Evolutionary conservation across 164 flowering plant genomes (phyloP).

Genomic region (Cinnamomum chago): DNA sequence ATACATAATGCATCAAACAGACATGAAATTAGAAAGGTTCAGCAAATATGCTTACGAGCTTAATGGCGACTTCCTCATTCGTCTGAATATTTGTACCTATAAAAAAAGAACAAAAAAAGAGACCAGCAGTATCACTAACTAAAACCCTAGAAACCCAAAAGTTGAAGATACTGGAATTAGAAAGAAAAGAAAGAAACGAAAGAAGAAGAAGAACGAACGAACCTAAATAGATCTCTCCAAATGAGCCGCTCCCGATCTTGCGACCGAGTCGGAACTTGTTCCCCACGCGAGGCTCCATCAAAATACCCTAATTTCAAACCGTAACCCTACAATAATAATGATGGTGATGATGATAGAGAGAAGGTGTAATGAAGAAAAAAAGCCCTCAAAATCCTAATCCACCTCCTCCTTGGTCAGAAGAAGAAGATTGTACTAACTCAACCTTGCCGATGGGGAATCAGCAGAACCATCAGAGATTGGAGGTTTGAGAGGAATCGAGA

Average conservation of each 20-base stretch:
- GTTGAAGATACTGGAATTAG: not conserved
- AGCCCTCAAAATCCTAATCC: too few species aligned
- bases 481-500: not conserved
- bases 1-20: too few species aligned
- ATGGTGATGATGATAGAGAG: too few species aligned
- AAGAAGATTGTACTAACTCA: not conserved
- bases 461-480: not conserved
- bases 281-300: constrained; percentile 87
- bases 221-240: constrained; percentile 93
- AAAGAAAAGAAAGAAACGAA: constrained; percentile 1
- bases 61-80: constrained; percentile 86
- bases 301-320: not conserved
- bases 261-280: constrained; percentile 81
- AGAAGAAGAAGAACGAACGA: constrained; percentile 8
- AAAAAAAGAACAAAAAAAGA: not conserved
- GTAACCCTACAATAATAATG: not conserved
- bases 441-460: not conserved
- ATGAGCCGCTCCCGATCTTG: constrained; percentile 92
- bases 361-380: not conserved
- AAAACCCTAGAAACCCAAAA: not conserved
- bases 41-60: constrained; percentile 57
- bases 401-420: not conserved
- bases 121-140: not conserved
- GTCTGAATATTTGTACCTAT: constrained; percentile 83
- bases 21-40: not conserved